Conservation (phyloP, 2,329 filamentous ascomycete species). For the Colletotrichum tropicale region DNA sequence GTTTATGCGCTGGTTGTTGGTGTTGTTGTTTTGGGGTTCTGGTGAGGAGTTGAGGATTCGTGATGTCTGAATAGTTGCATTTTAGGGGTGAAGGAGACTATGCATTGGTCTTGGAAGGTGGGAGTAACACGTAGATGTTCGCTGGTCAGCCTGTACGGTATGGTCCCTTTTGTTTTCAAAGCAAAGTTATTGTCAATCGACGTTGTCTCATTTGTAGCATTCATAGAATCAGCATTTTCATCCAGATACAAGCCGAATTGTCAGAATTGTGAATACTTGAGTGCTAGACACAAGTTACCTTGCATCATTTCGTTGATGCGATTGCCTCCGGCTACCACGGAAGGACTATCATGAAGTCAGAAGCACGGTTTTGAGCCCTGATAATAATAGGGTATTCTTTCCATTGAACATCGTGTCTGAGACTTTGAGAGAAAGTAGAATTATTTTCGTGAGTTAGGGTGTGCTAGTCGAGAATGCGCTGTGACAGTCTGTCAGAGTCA, state of each 20-base stretch:
- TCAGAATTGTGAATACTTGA: neutral
- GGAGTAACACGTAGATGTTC: neutral
- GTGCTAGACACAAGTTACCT: fast-evolving
- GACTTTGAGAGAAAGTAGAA: too few relatives aligned
- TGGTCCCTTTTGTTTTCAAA: neutral
- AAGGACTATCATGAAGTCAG: too few relatives aligned
- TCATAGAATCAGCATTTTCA: neutral
- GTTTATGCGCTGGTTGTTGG: neutral
- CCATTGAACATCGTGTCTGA: too few relatives aligned
- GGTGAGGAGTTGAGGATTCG: neutral
- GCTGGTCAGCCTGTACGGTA: neutral
- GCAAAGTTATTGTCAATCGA: neutral
- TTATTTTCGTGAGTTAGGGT: too few relatives aligned
- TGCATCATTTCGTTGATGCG: neutral
- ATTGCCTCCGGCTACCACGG: neutral
- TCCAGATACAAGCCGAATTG: neutral
- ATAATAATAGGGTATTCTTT: too few relatives aligned
- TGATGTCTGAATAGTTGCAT: neutral
- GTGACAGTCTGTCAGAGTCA: neutral
- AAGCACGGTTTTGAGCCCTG: neutral
- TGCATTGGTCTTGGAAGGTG: fast-evolving
- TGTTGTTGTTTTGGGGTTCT: neutral
- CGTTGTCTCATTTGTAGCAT: neutral
- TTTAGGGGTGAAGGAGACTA: fast-evolving
- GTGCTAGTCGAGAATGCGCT: too few relatives aligned